These are phyloP conservation scores for Asterionellopsis glacialis DNA, from an alignment of 108 stramenopile species.

Conservation along the genomic window DNA sequence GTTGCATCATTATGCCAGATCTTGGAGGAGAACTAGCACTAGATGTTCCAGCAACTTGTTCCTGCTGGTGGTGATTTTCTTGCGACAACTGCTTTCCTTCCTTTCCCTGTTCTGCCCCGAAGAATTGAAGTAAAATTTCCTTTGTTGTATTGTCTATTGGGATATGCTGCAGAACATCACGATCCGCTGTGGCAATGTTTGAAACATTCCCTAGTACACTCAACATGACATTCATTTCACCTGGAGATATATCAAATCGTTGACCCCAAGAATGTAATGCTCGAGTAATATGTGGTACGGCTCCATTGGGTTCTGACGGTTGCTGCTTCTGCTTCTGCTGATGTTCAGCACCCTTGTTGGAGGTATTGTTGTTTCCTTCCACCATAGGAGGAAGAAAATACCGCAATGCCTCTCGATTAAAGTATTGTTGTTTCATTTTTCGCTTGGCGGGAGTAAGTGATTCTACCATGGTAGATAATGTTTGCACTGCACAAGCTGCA, in stretches of 20 bases:
- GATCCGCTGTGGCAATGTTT: slow-evolving; percentile 30
- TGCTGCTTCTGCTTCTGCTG: too few relatives aligned
- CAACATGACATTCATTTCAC: slow-evolving; percentile 46
- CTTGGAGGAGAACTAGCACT: too few relatives aligned
- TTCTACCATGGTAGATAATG: slow-evolving; percentile 25
- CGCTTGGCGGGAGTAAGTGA: slow-evolving; percentile 38
- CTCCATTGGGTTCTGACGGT: slow-evolving; percentile 18
- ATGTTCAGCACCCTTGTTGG: too few relatives aligned
- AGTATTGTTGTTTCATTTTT: slow-evolving; percentile 30
- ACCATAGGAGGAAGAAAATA: slow-evolving; percentile 20
- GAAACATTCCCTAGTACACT: slow-evolving; percentile 32
- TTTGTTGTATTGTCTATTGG: slow-evolving; percentile 44
- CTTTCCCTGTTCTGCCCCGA: slow-evolving; percentile 9
- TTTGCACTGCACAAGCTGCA: slow-evolving; percentile 22
- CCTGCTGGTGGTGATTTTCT: too few relatives aligned
- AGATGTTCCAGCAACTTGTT: too few relatives aligned
- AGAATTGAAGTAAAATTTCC: slow-evolving; percentile 19
- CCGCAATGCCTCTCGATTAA: slow-evolving; percentile 23
- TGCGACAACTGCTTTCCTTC: too few relatives aligned
- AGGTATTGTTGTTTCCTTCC: background rate
- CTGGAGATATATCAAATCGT: slow-evolving; percentile 36
- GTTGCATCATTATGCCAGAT: too few relatives aligned
- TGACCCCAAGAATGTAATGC: slow-evolving; percentile 33
- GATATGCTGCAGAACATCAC: slow-evolving; percentile 26
- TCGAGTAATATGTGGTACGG: slow-evolving; percentile 32